Percentiles rank a stretch among this genome's conserved stretches.
Conservation (phyloP, 225 moss, liverwort and hornwort species). For the Takakia lepidozioides region DNA sequence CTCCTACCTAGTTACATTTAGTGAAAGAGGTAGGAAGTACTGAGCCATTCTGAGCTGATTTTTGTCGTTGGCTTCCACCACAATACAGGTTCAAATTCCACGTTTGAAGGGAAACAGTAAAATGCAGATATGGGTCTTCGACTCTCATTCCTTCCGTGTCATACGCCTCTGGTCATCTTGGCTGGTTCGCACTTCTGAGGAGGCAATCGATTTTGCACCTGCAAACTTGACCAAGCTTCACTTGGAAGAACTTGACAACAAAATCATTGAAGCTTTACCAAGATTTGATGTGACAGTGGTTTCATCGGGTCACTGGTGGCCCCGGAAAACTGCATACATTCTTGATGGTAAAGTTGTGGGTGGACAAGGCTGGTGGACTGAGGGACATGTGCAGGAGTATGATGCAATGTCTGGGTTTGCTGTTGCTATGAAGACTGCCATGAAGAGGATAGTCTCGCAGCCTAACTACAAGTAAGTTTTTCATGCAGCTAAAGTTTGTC, state of each 20-base stretch:
- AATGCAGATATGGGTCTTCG: constrained; percentile 58
- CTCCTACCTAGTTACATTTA: no score
- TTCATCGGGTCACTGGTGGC: constrained; percentile 91
- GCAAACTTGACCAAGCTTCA: constrained; percentile 43
- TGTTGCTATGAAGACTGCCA: constrained; percentile 38
- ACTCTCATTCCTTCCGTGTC: constrained; percentile 34
- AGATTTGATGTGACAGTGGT: constrained; percentile 57
- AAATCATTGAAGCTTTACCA: constrained; percentile 30
- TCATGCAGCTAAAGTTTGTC: neutral
- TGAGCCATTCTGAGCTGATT: no score
- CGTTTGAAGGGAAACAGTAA: constrained; percentile 25
- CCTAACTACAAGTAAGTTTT: constrained; percentile 48
- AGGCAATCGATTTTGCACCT: constrained; percentile 40
- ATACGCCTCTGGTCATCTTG: constrained; percentile 83
- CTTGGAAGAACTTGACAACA: constrained; percentile 49
- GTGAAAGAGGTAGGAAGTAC: no score
- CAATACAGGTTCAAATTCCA: constrained; percentile 41
- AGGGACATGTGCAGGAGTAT: constrained; percentile 9
- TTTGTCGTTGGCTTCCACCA: no score
- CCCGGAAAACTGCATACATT: constrained; percentile 48
- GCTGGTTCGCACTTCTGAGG: constrained; percentile 49
- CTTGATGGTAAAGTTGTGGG: constrained; percentile 53
- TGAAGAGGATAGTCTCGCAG: constrained; percentile 25
- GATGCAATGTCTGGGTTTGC: constrained; percentile 39
- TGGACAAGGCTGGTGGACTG: constrained; percentile 51